Evolutionary conservation across 148 eudicot species (phyloP).

Genomic region (Diospyros lotus): DNA sequence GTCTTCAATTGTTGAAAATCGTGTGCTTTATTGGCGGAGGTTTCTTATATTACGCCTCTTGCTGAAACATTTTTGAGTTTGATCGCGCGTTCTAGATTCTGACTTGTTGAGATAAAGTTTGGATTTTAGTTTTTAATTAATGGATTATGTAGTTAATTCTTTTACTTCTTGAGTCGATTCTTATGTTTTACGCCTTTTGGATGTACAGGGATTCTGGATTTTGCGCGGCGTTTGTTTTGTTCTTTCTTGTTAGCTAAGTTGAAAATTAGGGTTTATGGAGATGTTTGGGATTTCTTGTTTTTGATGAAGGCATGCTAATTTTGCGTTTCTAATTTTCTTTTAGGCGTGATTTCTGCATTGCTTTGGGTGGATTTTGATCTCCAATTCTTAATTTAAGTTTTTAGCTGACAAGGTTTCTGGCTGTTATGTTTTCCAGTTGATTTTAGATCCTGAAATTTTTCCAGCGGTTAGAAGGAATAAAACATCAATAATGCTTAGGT

Average conservation of each 20-base stretch:
- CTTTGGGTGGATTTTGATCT: conserved; percentile 3
- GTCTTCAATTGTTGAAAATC: conserved; percentile 3
- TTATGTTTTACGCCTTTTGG: background rate
- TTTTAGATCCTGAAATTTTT: background rate
- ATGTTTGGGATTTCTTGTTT: background rate
- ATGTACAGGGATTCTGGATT: conserved; percentile 6
- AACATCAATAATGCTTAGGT: background rate
- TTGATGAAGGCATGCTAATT: background rate
- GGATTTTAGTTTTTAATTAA: conserved; percentile 3
- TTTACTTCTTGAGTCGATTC: conserved; percentile 6
- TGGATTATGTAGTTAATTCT: background rate
- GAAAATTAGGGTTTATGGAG: conserved; percentile 12
- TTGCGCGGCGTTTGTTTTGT: background rate
- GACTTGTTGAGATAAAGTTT: background rate
- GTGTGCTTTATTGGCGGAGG: background rate
- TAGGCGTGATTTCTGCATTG: background rate
- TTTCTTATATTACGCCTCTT: background rate
- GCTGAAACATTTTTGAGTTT: background rate
- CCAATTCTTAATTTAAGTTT: background rate
- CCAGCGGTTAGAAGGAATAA: background rate
- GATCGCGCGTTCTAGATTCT: conserved; percentile 3
- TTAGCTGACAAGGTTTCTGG: conserved; percentile 5
- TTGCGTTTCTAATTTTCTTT: background rate
- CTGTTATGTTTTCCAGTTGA: conserved; percentile 1
- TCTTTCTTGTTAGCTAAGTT: background rate